Conservation (phyloP, 805 yeast species). For the Candida adriatica region DNA sequence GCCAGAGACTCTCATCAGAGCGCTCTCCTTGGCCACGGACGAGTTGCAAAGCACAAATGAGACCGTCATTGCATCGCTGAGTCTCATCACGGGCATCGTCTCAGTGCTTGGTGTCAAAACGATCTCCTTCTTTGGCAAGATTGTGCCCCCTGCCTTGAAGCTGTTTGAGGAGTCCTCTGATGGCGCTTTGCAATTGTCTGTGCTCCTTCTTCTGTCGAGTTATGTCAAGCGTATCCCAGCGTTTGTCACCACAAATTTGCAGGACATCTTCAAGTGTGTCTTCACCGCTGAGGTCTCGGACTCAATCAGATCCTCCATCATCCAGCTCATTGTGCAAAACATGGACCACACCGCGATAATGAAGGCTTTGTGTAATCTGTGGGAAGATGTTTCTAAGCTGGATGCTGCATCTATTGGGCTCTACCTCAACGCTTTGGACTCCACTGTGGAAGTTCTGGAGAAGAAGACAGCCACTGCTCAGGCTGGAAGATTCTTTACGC, state of each 20-base stretch:
- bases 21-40: conserved; percentile 46
- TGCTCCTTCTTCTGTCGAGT: conserved; percentile 64
- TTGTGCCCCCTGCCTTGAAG: conserved; percentile 66
- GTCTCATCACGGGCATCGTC: conserved; percentile 63
- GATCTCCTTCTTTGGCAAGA: conserved; percentile 78
- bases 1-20: conserved; percentile 37
- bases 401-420: conserved; percentile 54
- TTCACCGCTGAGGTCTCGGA: conserved; percentile 57
- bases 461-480: conserved; percentile 71
- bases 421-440: conserved; percentile 60
- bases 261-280: conserved; percentile 51
- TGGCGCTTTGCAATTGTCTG: conserved; percentile 54
- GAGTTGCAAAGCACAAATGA: conserved; percentile 47
- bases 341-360: conserved; percentile 62
- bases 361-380: conserved; percentile 52
- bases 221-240: conserved; percentile 80
- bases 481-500: conserved; percentile 58
- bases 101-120: conserved; percentile 77
- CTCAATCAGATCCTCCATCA: conserved; percentile 52
- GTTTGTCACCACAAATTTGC: conserved; percentile 65
- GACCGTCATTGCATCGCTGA: conserved; percentile 63
- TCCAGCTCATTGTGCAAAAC: conserved; percentile 55
- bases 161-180: conserved; percentile 41
- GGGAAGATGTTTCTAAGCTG: conserved; percentile 40
- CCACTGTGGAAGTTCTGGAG: conserved; percentile 57